Evolutionary conservation across 805 yeast species (phyloP).

Genomic region (Kregervanrija fluxuum): DNA sequence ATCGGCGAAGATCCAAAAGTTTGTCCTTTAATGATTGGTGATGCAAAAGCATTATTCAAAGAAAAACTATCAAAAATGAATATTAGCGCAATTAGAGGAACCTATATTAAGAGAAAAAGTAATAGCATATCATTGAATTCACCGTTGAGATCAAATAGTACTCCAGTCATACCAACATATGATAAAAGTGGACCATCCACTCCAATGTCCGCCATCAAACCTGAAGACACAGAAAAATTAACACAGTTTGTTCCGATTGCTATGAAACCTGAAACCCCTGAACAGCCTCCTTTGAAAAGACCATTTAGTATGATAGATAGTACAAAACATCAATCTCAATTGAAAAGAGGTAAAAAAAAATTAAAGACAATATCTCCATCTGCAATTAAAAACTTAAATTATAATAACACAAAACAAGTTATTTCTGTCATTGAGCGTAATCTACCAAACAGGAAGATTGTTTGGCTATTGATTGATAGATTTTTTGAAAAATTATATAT

Average conservation of each 20-base stretch:
- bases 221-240: conserved; percentile 12
- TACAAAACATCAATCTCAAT: conserved; percentile 3
- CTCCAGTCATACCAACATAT: conserved; percentile 4
- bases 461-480: conserved; percentile 50
- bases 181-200: conserved; percentile 8
- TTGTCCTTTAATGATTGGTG: conserved; percentile 41
- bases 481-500: conserved; percentile 56
- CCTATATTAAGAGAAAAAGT: conserved; percentile 6
- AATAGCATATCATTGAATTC: conserved; percentile 2
- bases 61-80: conserved; percentile 28
- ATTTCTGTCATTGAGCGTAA: conserved; percentile 34
- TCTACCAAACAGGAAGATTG: conserved; percentile 47
- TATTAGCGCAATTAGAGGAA: conserved; percentile 23
- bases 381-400: conserved; percentile 29
- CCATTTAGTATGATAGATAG: conserved; percentile 1
- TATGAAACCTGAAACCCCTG: conserved; percentile 11
- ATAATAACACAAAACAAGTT: conserved; percentile 34
- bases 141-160: conserved; percentile 5
- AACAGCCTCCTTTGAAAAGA: conserved; percentile 10
- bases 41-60: conserved; percentile 31
- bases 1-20: conserved; percentile 31
- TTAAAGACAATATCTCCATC: conserved; percentile 26
- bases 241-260: conserved; percentile 14
- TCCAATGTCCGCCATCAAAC: conserved; percentile 13
- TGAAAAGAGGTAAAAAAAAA: conserved; percentile 14